phyloP scores from a whole-genome alignment of 2,329 filamentous ascomycete genomes.

The Botrytis aclada region DNA sequence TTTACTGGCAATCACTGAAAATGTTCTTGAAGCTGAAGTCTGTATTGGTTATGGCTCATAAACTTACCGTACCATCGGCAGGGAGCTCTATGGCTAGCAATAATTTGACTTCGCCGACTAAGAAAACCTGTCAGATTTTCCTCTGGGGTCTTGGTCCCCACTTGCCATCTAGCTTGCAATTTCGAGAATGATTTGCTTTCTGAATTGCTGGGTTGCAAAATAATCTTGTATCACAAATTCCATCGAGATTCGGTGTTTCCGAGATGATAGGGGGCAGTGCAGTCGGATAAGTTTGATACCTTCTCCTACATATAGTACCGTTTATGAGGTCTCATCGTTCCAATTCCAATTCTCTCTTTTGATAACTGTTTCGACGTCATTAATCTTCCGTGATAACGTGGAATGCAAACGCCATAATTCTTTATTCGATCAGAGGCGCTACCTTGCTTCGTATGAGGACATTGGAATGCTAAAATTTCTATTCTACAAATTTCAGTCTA shows the following conservation, averaged over 20 bases:
- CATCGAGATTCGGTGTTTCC: not conserved
- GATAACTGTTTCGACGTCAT: not conserved
- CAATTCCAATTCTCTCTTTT: not conserved
- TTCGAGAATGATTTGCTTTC: not conserved
- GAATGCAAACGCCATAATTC: not conserved
- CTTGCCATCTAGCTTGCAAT: not conserved
- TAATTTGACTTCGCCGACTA: not conserved
- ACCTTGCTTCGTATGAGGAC: not conserved
- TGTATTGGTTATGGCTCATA: not conserved
- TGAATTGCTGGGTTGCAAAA: not conserved
- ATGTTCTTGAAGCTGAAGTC: not conserved
- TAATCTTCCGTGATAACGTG: not conserved
- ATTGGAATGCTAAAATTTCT: not conserved
- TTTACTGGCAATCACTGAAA: not conserved
- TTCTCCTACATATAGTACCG: not conserved
- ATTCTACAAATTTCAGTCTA: not conserved
- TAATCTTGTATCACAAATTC: not conserved
- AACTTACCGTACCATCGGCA: not conserved
- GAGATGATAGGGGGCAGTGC: not conserved
- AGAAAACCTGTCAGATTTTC: not conserved
- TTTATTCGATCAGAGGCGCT: not conserved
- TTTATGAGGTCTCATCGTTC: not conserved
- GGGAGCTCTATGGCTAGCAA: not conserved
- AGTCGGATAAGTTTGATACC: not conserved
- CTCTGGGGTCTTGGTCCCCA: not conserved